Conservation (phyloP, 2,329 filamentous ascomycete species). For the Sporothrix pallida region DNA sequence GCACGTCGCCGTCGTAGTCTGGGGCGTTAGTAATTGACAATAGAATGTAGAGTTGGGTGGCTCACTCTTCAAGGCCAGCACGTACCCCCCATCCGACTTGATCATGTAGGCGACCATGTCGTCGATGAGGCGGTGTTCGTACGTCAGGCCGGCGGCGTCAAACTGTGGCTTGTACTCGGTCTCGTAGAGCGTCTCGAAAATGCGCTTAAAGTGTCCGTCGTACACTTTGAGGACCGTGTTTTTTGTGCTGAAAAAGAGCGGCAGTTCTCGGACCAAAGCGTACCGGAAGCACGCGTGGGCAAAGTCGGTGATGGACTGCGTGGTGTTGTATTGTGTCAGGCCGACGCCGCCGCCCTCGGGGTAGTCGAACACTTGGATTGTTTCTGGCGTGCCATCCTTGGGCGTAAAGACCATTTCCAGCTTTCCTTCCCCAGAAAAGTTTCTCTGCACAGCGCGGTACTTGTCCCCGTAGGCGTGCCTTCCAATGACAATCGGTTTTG, state of each 20-base stretch:
- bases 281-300: conserved; percentile 97
- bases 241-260: conserved; percentile 99
- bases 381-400: conserved; percentile 77
- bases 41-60: background rate
- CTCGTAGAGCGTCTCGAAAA: conserved; percentile 97
- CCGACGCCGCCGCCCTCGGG: conserved; percentile 83
- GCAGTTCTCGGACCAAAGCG: conserved; percentile 79
- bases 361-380: conserved; percentile 90
- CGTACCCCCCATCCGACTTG: conserved; percentile 94
- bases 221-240: conserved; percentile 99
- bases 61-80: conserved; percentile 97
- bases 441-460: conserved; percentile 92
- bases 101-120: conserved; percentile 99
- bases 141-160: conserved; percentile 93
- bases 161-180: conserved; percentile 84
- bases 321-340: conserved; percentile 97
- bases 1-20: conserved; percentile 99
- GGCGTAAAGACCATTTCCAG: conserved; percentile 96
- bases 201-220: conserved; percentile 98
- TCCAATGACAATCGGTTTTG: conserved; percentile 98
- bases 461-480: conserved; percentile 98
- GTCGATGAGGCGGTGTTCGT: conserved; percentile 98
- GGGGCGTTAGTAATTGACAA: conserved; percentile 25
- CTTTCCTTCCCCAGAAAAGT: conserved; percentile 81
- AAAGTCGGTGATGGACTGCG: conserved; percentile 92